A percentile compares a stretch with the other conserved stretches of the same genome.
phyloP scores from a whole-genome alignment of 2,329 filamentous ascomycete species.

The Didymellaceae sp. region DNA sequence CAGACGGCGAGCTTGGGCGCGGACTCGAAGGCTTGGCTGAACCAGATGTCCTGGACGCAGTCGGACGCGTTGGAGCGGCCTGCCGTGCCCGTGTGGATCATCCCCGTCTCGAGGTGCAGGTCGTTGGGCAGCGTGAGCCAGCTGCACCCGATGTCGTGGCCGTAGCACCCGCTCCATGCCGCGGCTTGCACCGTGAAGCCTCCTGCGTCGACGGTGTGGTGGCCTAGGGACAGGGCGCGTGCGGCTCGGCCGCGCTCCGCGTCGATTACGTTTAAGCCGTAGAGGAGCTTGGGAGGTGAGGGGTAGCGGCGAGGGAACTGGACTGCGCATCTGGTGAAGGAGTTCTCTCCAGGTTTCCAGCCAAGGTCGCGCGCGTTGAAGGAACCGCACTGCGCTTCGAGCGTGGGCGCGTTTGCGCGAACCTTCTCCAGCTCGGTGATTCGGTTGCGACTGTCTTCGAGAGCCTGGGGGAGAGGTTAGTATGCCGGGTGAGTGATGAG shows the following conservation, averaged over 20 bases:
- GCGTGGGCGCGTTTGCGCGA: neutral
- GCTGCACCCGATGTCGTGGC: neutral
- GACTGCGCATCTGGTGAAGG: neutral
- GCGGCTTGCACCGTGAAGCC: neutral
- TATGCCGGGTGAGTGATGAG: too few species aligned
- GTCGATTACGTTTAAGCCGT: neutral
- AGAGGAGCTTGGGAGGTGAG: neutral
- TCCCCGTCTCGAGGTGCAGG: conserved; percentile 4
- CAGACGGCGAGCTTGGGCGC: neutral
- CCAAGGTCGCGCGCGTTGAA: neutral
- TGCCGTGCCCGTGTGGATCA: neutral
- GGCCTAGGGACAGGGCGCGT: neutral
- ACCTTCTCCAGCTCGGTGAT: neutral
- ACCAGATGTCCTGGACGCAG: neutral
- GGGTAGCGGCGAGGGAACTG: neutral
- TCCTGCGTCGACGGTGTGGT: neutral
- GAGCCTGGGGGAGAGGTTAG: neutral
- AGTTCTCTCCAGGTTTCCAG: neutral
- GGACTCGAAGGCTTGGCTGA: neutral
- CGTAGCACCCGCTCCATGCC: neutral
- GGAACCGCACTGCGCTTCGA: neutral
- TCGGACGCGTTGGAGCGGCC: neutral
- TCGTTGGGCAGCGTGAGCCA: neutral
- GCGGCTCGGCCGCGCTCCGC: neutral
- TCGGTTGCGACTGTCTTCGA: neutral